Evolutionary conservation across 2,329 filamentous ascomycete species (phyloP), one percentile per base, ranked within the genome.

Genomic region (Fusarium goolgardi): DNA sequence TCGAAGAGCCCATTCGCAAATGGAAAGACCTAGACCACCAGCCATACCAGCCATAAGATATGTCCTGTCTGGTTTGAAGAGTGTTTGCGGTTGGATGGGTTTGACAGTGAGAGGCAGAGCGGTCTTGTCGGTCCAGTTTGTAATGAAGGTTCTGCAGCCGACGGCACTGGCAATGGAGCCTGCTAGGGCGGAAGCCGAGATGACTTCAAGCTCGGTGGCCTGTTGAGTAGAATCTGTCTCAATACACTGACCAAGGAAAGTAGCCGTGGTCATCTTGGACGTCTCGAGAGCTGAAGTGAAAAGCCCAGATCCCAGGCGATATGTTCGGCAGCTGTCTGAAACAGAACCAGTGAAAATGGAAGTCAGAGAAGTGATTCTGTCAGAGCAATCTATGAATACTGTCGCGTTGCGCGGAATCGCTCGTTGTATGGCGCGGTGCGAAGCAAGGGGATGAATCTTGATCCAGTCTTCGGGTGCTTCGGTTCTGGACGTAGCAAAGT

Each of bases 1-100:
- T 0, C 43, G 50, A 2, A 78, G 73, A 81, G 82, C 82, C 78
- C 76, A 83, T 34, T 75, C 50, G 41, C 73, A 77, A 1, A 83
- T 70, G 0, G 81, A 79, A 15, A 73, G 74, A 3, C 81, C 81
- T 1, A 82, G 34, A 2, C 71, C 64, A 1, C 79, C 75, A 2
- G 75, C 73, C 6, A 80, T 62, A 2, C 78, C 77, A 16, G 77
- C 65, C 6, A 81, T 67, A 15, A 75, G 58, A 59, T 81, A 79
- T 1, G 78, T 78, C 49, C 71, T 71, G 45, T 77, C 35, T 0
- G 59, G 12, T 3, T 29, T 51, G 55, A 62, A 60, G 4, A 62
- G 40, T 43, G 23, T 21, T 2, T 39, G 12, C 2, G 47, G 25
- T 8, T 51, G 23, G 7, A 51, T n/a, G 5, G 47, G 34, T 10